These are phyloP conservation scores for Globisporangium middletonii DNA, from an alignment of 352 stramenopile genomes.

Conservation along the genomic window DNA sequence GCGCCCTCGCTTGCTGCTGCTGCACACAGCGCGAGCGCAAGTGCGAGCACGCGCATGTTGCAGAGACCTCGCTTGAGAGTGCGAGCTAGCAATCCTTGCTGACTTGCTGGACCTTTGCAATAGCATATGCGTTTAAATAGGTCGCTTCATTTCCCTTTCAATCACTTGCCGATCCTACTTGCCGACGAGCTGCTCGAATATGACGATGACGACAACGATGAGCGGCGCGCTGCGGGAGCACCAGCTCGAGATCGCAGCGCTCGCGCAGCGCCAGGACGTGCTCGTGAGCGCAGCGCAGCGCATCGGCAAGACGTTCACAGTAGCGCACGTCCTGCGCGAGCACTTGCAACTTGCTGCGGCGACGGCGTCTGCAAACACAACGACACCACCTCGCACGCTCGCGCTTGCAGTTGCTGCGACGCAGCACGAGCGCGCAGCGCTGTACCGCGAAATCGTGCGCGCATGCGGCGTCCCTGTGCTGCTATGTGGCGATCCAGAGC, in stretches of 20 bases:
- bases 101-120: too few species aligned
- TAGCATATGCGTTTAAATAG: too few species aligned
- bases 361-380: neutral
- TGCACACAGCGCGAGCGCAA: neutral
- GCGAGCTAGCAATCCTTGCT: too few species aligned
- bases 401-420: slow-evolving; percentile 42
- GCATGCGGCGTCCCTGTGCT: slow-evolving; percentile 34
- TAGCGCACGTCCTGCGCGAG: slow-evolving; percentile 46
- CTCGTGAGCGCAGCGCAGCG: slow-evolving; percentile 46
- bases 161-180: neutral
- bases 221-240: slow-evolving; percentile 43
- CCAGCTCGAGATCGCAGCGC: slow-evolving; percentile 62
- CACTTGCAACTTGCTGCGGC: neutral
- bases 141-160: neutral
- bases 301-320: slow-evolving; percentile 72
- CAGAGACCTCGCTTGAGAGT: too few species aligned
- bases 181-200: neutral
- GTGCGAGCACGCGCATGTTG: neutral
- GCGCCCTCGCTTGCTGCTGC: neutral
- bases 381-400: neutral
- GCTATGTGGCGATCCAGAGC: slow-evolving; percentile 3
- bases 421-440: slow-evolving; percentile 13
- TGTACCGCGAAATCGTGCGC: slow-evolving; percentile 37
- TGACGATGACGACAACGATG: neutral
- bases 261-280: slow-evolving; percentile 55